Percentiles rank a stretch among this genome's conserved stretches.
Conservation (phyloP, 192 early-diverging fungal species). For the Umbelopsis vinacea region DNA sequence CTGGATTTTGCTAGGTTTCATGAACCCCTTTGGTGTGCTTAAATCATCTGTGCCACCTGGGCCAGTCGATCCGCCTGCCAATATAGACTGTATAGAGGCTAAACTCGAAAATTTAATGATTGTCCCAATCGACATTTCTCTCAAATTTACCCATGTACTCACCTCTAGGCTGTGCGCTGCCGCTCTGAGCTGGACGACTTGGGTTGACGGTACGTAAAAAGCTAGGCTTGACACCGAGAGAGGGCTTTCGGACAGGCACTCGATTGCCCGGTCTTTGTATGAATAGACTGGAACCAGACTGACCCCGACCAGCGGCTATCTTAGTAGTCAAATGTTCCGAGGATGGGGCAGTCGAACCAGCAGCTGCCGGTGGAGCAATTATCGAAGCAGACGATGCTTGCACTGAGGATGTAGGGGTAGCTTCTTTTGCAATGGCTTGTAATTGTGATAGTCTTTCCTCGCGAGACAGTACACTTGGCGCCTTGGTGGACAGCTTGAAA, state of each 20-base stretch:
- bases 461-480: background rate
- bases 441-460: slow-evolving; percentile 8
- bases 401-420: background rate
- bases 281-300: slow-evolving; percentile 7
- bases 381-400: background rate
- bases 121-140: background rate
- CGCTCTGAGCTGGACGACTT: background rate
- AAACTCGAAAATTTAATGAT: background rate
- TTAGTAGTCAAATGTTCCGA: slow-evolving; percentile 5
- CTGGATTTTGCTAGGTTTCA: slow-evolving; percentile 25
- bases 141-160: background rate
- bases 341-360: background rate
- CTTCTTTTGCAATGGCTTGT: background rate
- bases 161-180: background rate
- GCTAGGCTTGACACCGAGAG: slow-evolving; percentile 4
- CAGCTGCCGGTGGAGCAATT: slow-evolving; percentile 6
- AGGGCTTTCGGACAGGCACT: slow-evolving; percentile 1
- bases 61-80: background rate
- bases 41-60: background rate
- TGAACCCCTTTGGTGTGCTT: slow-evolving; percentile 29
- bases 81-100: slow-evolving; percentile 19
- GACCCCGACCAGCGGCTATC: slow-evolving; percentile 3
- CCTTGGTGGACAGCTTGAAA: slow-evolving; percentile 5
- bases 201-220: slow-evolving; percentile 4
- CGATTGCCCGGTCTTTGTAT: slow-evolving; percentile 20